phyloP scores from a whole-genome alignment of 1,284 basidiomycete species.

The Microbotryum saponariae region DNA sequence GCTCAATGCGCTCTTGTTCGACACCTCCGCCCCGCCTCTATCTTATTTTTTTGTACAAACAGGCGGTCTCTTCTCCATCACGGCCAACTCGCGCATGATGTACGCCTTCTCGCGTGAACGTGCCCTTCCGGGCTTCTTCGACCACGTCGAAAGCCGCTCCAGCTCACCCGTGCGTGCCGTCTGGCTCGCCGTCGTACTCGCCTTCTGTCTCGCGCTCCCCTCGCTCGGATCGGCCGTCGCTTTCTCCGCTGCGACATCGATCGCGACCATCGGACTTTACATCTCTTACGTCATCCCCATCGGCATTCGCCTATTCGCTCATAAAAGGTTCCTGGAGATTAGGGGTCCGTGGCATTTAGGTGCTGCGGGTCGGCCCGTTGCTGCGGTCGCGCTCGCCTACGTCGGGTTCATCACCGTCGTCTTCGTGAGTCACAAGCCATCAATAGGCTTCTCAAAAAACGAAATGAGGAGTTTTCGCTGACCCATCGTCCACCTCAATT shows the following conservation, averaged over 20 bases:
- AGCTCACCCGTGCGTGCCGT: conserved; percentile 62
- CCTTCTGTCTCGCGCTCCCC: conserved; percentile 63
- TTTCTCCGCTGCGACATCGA: conserved; percentile 63
- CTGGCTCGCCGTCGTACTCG: conserved; percentile 67
- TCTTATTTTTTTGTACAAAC: too few species aligned
- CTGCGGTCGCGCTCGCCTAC: conserved; percentile 23
- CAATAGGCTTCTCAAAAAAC: too few species aligned
- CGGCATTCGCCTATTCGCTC: conserved; percentile 56
- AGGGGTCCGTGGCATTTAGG: conserved; percentile 64
- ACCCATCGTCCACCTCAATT: conserved; percentile 16
- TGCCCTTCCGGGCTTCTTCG: conserved; percentile 56
- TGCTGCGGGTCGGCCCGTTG: conserved; percentile 13
- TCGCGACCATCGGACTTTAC: conserved; percentile 58
- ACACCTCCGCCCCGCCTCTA: neutral
- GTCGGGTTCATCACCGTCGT: conserved; percentile 35
- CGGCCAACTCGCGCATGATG: conserved; percentile 70
- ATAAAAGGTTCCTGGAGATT: conserved; percentile 50
- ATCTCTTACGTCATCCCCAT: conserved; percentile 54
- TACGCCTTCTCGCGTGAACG: conserved; percentile 58
- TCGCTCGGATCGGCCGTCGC: conserved; percentile 62
- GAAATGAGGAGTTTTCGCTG: neutral
- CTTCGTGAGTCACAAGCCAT: neutral
- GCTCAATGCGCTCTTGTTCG: conserved; percentile 30
- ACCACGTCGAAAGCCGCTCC: conserved; percentile 53
- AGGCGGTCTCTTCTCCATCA: conserved; percentile 53